Conservation (phyloP, 2,329 filamentous ascomycete species). For the Fusarium sp. region DNA sequence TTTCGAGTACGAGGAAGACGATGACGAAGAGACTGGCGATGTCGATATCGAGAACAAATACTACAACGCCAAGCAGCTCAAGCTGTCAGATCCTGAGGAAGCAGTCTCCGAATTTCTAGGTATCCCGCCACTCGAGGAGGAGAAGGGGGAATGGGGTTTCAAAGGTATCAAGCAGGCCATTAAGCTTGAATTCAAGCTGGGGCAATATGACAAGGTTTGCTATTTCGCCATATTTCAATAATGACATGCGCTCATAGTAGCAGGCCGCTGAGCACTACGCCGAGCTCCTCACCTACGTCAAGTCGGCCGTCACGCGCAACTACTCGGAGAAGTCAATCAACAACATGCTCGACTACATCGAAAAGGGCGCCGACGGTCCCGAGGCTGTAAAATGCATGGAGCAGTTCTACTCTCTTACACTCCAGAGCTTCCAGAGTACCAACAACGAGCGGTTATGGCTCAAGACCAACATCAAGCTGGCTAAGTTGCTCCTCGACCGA, state of each 20-base stretch:
- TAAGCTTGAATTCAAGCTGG: constrained; percentile 94
- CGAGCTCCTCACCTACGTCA: constrained; percentile 96
- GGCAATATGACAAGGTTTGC: constrained; percentile 82
- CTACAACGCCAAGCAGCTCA: constrained; percentile 99
- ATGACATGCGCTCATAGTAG: constrained; percentile 38
- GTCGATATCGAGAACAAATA: constrained; percentile 99
- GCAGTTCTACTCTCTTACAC: constrained; percentile 91
- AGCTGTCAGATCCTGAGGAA: constrained; percentile 84
- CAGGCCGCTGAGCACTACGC: constrained; percentile 92
- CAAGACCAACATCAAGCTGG: constrained; percentile 98
- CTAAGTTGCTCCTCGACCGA: constrained; percentile 88
- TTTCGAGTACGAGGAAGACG: constrained; percentile 95
- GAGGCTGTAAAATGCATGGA: constrained; percentile 85
- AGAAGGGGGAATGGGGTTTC: constrained; percentile 99
- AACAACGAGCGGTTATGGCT: constrained; percentile 98
- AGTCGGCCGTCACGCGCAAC: constrained; percentile 94
- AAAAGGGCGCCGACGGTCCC: constrained; percentile 81
- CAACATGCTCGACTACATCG: constrained; percentile 98
- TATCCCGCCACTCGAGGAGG: constrained; percentile 82
- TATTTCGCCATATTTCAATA: background rate
- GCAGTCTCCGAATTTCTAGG: constrained; percentile 94
- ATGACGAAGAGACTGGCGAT: constrained; percentile 87
- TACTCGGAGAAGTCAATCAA: constrained; percentile 99
- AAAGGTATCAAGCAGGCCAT: constrained; percentile 98
- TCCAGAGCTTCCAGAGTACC: constrained; percentile 94